Evolutionary conservation across 2,329 filamentous ascomycete species (phyloP).

Genomic region (Ceratocystis variospora): DNA sequence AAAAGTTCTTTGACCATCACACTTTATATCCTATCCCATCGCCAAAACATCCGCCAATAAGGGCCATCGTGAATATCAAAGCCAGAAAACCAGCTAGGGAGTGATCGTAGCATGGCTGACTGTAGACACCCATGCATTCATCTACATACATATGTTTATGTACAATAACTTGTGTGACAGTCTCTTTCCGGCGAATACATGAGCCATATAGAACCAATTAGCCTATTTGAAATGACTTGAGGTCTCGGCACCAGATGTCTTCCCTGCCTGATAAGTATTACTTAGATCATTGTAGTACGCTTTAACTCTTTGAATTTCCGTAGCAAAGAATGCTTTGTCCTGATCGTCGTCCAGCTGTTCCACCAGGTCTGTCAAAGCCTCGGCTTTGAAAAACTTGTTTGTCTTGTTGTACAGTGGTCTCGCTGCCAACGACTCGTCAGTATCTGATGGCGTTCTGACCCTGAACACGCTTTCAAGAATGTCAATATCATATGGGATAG

Average conservation of each 20-base stretch:
- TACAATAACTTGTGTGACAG: background rate
- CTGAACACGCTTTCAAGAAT: conserved; percentile 43
- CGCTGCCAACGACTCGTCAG: conserved; percentile 27
- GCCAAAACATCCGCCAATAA: no score
- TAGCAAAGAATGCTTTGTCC: conserved; percentile 26
- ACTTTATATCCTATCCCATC: background rate
- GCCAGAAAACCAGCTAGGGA: background rate
- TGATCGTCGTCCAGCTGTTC: conserved; percentile 26
- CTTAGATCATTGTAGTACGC: conserved; percentile 34
- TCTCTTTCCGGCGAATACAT: background rate
- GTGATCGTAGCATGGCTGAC: background rate
- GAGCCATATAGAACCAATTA: background rate
- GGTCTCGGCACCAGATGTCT: conserved; percentile 30
- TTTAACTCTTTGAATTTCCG: conserved; percentile 37
- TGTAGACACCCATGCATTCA: background rate
- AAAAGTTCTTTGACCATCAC: background rate
- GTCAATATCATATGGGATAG: conserved; percentile 44
- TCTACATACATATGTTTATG: background rate
- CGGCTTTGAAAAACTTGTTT: conserved; percentile 41
- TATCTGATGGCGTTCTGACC: conserved; percentile 30
- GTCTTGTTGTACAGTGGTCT: conserved; percentile 39
- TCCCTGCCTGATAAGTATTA: conserved; percentile 37
- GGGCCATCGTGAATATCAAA: background rate
- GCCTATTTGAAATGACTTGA: conserved; percentile 36
- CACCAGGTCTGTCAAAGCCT: conserved; percentile 31